phyloP scores from a whole-genome alignment of 805 yeast species.

The Candida nanaspora region DNA sequence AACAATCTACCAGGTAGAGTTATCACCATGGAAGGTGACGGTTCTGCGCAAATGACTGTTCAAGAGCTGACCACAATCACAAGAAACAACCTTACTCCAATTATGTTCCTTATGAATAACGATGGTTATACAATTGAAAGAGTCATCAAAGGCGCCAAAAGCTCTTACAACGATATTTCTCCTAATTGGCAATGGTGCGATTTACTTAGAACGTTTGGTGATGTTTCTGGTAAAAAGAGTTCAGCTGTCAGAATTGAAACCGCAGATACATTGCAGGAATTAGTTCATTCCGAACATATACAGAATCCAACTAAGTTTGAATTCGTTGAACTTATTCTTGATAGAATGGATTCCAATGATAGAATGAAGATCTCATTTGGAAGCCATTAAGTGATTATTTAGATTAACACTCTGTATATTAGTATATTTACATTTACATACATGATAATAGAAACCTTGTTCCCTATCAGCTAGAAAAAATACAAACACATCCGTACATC shows the following conservation, averaged over 20 bases:
- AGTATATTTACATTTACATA: too few species aligned
- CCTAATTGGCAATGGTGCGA: slow-evolving; percentile 60
- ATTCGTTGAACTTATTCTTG: slow-evolving; percentile 54
- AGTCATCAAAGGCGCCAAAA: slow-evolving; percentile 39
- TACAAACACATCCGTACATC: too few species aligned
- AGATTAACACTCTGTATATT: not conserved
- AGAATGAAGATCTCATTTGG: slow-evolving; percentile 25
- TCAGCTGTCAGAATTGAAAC: slow-evolving; percentile 28
- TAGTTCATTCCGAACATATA: slow-evolving; percentile 27
- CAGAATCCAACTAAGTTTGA: slow-evolving; percentile 31
- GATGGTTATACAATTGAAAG: slow-evolving; percentile 48
- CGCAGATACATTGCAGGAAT: slow-evolving; percentile 27
- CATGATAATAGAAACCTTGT: too few species aligned
- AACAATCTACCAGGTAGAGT: slow-evolving; percentile 30
- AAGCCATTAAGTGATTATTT: not conserved
- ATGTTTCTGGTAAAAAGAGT: slow-evolving; percentile 24
- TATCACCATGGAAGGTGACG: slow-evolving; percentile 44
- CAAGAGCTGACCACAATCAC: slow-evolving; percentile 40
- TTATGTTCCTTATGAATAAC: slow-evolving; percentile 39
- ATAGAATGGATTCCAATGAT: slow-evolving; percentile 55
- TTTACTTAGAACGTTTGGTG: slow-evolving; percentile 64
- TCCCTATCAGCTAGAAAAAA: too few species aligned
- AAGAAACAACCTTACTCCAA: slow-evolving; percentile 34
- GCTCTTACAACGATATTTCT: slow-evolving; percentile 44
- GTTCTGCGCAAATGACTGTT: slow-evolving; percentile 48